Conservation (phyloP, 306 rosid genomes). For the Dryas octopetala region DNA sequence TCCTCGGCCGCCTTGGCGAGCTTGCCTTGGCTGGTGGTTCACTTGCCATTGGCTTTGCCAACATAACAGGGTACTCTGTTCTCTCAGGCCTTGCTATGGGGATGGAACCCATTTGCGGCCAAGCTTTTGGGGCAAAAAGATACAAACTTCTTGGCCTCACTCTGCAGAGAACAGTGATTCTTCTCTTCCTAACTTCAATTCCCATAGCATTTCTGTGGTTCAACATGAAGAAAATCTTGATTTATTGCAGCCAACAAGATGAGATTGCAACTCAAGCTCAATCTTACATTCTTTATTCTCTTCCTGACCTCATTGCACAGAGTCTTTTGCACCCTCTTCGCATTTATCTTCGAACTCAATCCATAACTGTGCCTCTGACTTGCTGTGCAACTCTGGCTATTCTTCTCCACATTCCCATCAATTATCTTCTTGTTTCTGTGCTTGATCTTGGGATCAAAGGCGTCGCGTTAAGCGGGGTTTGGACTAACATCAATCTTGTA, state of each 20-base stretch:
- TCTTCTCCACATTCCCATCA: slow-evolving; percentile 73
- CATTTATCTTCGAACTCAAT: slow-evolving; percentile 76
- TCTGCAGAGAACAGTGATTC: slow-evolving; percentile 62
- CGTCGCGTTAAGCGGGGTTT: slow-evolving; percentile 69
- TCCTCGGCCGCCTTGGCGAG: slow-evolving; percentile 73
- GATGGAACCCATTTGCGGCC: slow-evolving; percentile 95
- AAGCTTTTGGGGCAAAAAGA: slow-evolving; percentile 86
- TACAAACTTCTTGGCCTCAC: slow-evolving; percentile 72
- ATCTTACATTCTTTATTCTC: slow-evolving; percentile 59
- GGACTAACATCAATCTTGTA: slow-evolving; percentile 78
- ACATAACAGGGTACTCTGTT: slow-evolving; percentile 82
- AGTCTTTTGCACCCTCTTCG: slow-evolving; percentile 71
- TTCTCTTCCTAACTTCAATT: slow-evolving; percentile 60
- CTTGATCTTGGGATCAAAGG: slow-evolving; percentile 62
- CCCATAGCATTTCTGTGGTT: slow-evolving; percentile 63
- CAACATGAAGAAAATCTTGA: slow-evolving; percentile 58
- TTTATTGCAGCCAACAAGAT: slow-evolving; percentile 61
- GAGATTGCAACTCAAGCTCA: slow-evolving; percentile 68
- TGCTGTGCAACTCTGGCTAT: slow-evolving; percentile 56
- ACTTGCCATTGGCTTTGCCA: slow-evolving; percentile 83
- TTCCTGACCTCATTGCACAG: slow-evolving; percentile 83
- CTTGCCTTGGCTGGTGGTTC: slow-evolving; percentile 85
- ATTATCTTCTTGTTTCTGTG: slow-evolving; percentile 66
- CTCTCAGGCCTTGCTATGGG: slow-evolving; percentile 93
- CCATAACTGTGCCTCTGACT: slow-evolving; percentile 76